Evolutionary conservation across 2,329 filamentous ascomycete species (phyloP), one percentile per base, ranked within the genome.

Genomic region (Myriosclerotinia duriaeana): DNA sequence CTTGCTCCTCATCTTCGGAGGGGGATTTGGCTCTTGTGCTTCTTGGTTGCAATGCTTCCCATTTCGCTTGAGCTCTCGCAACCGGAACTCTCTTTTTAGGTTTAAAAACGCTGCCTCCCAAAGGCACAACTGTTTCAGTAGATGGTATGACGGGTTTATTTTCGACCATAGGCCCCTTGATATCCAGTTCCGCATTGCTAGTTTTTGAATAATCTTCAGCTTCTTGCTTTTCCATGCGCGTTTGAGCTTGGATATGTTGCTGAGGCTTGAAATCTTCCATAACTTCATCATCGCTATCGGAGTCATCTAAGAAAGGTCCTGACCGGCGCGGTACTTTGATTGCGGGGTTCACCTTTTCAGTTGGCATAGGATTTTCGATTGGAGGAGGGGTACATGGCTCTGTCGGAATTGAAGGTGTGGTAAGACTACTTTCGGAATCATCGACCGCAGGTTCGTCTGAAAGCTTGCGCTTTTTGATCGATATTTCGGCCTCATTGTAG

Each of bases 251-350:
- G 1, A 20, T 30, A 30, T 44, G n/a, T 22, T 50, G 15, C 30
- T 14, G 14, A 20, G 20, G 26, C 14, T 38, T 38, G 4, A 53
- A n/a, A 8, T 54, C 55, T 62, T 66, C 68, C 5, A 70, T 66
- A 17, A 64, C 34, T 30, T 80, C 79, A 22, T 78, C 78, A 56
- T 84, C 86, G 61, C 81, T 84, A 59, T 87, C 85, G 0, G 89
- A 92, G 68, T 92, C 89, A 66, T 90, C 85, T 52, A 93, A 74
- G 71, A 93, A 93, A 0, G 89, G 89, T 0, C 86, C 87, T 66
- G 77, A 81, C 67, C 76, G 73, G 69, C 71, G 71, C 48, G 68
- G 64, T 61, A 70, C 72, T 67, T 71, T 76, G 5, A 30, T 54
- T 42, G 34, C 50, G 8, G 46, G 38, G 26, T 54, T 40, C 6